Evolutionary conservation across 1,284 basidiomycete species (phyloP).

Genomic region (Leccinum solheimii): DNA sequence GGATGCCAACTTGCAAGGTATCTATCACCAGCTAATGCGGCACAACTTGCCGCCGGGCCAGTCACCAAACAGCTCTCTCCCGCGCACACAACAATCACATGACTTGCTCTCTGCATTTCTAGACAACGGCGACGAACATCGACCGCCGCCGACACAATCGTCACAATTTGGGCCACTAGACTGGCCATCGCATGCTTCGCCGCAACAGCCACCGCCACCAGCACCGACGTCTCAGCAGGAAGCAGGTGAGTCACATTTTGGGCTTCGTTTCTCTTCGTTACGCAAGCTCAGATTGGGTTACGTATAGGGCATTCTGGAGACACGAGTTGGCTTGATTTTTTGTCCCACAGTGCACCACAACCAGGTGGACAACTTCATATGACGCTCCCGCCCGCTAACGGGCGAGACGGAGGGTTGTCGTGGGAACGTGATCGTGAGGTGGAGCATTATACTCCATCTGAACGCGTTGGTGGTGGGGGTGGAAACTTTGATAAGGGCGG

Average conservation of each 20-base stretch:
- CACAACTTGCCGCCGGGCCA: slow-evolving; percentile 28
- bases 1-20: slow-evolving; percentile 34
- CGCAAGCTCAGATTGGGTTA: slow-evolving; percentile 5
- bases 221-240: slow-evolving; percentile 26
- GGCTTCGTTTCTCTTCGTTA: neutral
- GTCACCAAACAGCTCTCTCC: slow-evolving; percentile 15
- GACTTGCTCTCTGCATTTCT: slow-evolving; percentile 33
- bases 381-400: slow-evolving; percentile 29
- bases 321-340: slow-evolving; percentile 33
- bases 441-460: slow-evolving; percentile 31
- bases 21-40: slow-evolving; percentile 36
- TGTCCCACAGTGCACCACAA: slow-evolving; percentile 31
- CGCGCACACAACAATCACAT: slow-evolving; percentile 28
- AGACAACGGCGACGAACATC: slow-evolving; percentile 31
- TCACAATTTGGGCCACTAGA: slow-evolving; percentile 30
- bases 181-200: slow-evolving; percentile 32
- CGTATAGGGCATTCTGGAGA: slow-evolving; percentile 29
- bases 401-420: slow-evolving; percentile 27
- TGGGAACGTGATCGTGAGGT: slow-evolving; percentile 33
- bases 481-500: neutral
- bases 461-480: slow-evolving; percentile 23
- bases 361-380: slow-evolving; percentile 29
- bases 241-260: slow-evolving; percentile 18
- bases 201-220: slow-evolving; percentile 22
- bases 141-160: slow-evolving; percentile 22